Evolutionary conservation across 1,139 yeast species (phyloP).

Genomic region (Martiniozyma asiatica): DNA sequence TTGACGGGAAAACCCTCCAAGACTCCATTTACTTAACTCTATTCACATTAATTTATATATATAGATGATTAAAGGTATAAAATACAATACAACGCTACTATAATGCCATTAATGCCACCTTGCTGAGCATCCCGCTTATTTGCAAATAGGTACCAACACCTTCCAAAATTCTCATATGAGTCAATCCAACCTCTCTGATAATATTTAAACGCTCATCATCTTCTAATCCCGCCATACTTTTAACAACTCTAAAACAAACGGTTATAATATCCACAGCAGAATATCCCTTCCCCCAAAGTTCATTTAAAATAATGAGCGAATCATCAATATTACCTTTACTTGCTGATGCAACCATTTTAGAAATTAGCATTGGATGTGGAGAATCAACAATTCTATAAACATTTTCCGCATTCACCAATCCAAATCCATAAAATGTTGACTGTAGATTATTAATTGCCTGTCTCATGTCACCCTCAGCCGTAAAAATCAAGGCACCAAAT

Average conservation of each 20-base stretch:
- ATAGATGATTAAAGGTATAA: too few species aligned
- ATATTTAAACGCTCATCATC: constrained; percentile 63
- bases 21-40: too few species aligned
- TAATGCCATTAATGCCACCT: too few species aligned
- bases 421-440: constrained; percentile 90
- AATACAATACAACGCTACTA: too few species aligned
- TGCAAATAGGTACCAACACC: constrained; percentile 87
- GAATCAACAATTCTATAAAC: constrained; percentile 94
- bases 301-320: constrained; percentile 54
- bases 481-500: constrained; percentile 82
- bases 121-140: constrained; percentile 73
- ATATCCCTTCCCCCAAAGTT: constrained; percentile 83
- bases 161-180: constrained; percentile 85
- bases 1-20: too few species aligned
- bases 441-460: constrained; percentile 93
- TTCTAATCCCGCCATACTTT: constrained; percentile 53
- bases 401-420: constrained; percentile 76
- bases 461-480: constrained; percentile 98
- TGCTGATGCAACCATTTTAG: constrained; percentile 51
- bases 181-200: constrained; percentile 76
- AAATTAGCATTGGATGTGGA: constrained; percentile 86
- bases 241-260: constrained; percentile 79
- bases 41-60: too few species aligned
- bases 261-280: constrained; percentile 80
- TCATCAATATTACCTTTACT: constrained; percentile 35